A percentile compares a stretch with the other conserved stretches of the same genome.
phyloP scores from a whole-genome alignment of 2,329 filamentous ascomycete species.

The Orbilia oligospora region DNA sequence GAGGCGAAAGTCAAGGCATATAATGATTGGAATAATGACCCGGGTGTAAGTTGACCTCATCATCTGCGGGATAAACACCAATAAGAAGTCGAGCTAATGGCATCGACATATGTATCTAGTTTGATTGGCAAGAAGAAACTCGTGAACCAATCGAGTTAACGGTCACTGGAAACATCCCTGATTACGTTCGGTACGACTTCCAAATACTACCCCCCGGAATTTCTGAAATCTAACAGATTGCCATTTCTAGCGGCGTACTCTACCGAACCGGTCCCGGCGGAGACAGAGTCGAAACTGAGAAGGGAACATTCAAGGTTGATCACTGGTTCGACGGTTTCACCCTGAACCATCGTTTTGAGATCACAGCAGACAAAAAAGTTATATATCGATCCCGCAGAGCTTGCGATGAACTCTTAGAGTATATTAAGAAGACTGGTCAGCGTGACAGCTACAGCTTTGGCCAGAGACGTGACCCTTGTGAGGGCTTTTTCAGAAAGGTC shows the following conservation, averaged over 20 bases:
- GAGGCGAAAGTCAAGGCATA: slow-evolving; percentile 43
- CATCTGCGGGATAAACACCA: background rate
- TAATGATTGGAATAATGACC: slow-evolving; percentile 58
- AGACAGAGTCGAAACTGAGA: slow-evolving; percentile 74
- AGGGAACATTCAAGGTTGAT: slow-evolving; percentile 74
- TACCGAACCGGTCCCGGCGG: slow-evolving; percentile 82
- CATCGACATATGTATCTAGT: slow-evolving; percentile 69
- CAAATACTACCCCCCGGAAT: background rate
- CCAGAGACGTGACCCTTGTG: slow-evolving; percentile 80
- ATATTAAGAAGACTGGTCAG: slow-evolving; percentile 74
- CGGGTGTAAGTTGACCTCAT: slow-evolving; percentile 36
- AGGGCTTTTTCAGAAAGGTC: slow-evolving; percentile 79
- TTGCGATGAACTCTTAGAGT: slow-evolving; percentile 75
- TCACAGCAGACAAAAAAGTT: slow-evolving; percentile 71
- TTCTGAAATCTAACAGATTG: slow-evolving; percentile 23
- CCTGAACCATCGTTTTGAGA: slow-evolving; percentile 80
- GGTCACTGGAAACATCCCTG: slow-evolving; percentile 78
- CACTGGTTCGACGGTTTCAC: slow-evolving; percentile 89
- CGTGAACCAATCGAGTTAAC: slow-evolving; percentile 75
- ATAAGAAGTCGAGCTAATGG: background rate
- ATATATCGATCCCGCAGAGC: slow-evolving; percentile 80
- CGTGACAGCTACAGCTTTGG: slow-evolving; percentile 75
- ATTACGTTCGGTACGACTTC: slow-evolving; percentile 70
- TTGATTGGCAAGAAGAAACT: slow-evolving; percentile 78
- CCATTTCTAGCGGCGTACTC: slow-evolving; percentile 75